Evolutionary conservation across 257 asterid genomes (phyloP), one percentile per base, ranked within the genome.

Genomic region (Nicotiana undulata): DNA sequence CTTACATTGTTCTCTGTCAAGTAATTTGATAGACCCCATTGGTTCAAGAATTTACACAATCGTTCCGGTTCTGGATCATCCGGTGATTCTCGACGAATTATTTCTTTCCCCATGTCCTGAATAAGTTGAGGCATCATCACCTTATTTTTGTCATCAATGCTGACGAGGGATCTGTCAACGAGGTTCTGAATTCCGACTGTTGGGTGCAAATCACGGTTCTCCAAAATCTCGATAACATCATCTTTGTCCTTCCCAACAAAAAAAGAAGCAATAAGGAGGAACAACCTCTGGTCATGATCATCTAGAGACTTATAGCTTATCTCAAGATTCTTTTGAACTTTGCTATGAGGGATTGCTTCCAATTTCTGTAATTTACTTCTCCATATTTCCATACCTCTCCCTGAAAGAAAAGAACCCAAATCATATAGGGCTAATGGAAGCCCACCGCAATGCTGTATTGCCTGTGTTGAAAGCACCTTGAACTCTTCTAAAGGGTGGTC

Each of bases 371-470:
- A 17, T 74, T 76, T 63, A 16, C 84, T 81, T 6, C 64, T 55
- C 84, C 84, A 81, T 22, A 68, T 55, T 10, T 51, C 70, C 55
- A 29, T 51, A 44, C 5, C 31, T 76, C 77, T 60, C 22, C 81
- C 81, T 5, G 61, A 76, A 52, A 81, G 44, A 22, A 17, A 75
- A 9, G 67, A 63, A 26, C 84, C 81, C 76, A 81, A 55, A 51
- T 68, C 76, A 34, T 63, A 20, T 63, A 81, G 81, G 26, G 84
- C 84, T 81, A 81, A 75, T 0, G 84, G 84, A 75, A 81, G 84
- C 63, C 84, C 84, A 29, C 84, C 12, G 3, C 81, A 53, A 37
- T 75, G 77, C 46, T 60, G 55, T 59, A 81, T 20, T 55, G 58
- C 72, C 46, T 63, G 28, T 59, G 37, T 24, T 29, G 84, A 81